These are phyloP conservation scores for Solanum peruvianum DNA, from an alignment of 257 asterid species.

Conservation along the genomic window DNA sequence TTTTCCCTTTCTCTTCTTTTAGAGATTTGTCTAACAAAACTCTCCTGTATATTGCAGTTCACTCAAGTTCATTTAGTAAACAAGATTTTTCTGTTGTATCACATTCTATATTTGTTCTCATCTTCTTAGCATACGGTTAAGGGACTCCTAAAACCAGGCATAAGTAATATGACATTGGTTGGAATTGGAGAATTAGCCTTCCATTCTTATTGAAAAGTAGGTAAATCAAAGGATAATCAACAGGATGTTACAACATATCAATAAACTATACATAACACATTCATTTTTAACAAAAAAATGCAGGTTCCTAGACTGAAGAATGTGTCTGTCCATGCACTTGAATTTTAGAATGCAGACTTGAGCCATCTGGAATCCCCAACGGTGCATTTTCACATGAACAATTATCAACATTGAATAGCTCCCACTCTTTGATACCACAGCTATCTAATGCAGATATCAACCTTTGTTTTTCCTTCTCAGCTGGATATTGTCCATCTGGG, in stretches of 20 bases:
- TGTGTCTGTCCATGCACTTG: conserved; percentile 12
- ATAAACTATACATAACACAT: neutral
- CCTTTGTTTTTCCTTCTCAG: conserved; percentile 21
- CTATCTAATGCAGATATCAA: conserved; percentile 48
- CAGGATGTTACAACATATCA: neutral
- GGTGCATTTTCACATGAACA: conserved; percentile 64
- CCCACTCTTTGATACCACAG: conserved; percentile 81
- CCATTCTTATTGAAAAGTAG: neutral
- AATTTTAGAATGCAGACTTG: conserved; percentile 47
- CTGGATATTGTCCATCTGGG: conserved; percentile 56
- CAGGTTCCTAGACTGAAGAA: conserved; percentile 3
- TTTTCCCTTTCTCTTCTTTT: neutral
- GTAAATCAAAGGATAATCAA: neutral
- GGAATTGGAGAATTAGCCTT: neutral
- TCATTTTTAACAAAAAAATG: neutral
- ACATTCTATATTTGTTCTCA: neutral
- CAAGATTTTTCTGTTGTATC: neutral
- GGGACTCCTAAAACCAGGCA: neutral
- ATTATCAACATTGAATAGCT: conserved; percentile 69
- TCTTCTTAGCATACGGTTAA: neutral
- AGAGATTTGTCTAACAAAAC: neutral
- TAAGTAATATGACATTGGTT: neutral
- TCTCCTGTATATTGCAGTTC: neutral
- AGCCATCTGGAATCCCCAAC: conserved; percentile 62
- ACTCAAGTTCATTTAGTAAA: neutral